These are phyloP conservation scores for Hypoxylon lienhwacheense DNA, from an alignment of 495 filamentous ascomycete species.

Conservation along the genomic window DNA sequence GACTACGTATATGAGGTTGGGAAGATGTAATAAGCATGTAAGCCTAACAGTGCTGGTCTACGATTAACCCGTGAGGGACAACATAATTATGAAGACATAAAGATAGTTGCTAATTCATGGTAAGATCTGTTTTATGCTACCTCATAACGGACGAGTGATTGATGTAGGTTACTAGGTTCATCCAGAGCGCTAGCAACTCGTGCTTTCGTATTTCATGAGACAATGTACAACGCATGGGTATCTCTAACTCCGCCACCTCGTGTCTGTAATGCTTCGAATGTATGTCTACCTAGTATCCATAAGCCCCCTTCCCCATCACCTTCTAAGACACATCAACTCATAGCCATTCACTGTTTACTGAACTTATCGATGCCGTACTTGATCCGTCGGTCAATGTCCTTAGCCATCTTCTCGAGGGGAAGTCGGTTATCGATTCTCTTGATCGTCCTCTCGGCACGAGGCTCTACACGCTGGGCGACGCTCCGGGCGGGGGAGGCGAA, in stretches of 20 bases:
- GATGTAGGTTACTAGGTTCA: neutral
- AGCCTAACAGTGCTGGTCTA: no score
- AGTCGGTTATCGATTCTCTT: constrained; percentile 45
- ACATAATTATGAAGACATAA: neutral
- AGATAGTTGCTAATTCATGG: neutral
- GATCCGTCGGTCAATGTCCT: constrained; percentile 46
- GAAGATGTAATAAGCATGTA: no score
- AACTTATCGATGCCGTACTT: constrained; percentile 43
- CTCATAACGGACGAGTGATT: constrained; percentile 5
- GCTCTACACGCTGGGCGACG: constrained; percentile 46
- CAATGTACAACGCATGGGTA: constrained; percentile 15
- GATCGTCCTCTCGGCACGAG: constrained; percentile 45
- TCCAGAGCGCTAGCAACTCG: constrained; percentile 19
- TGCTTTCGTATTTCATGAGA: constrained; percentile 2
- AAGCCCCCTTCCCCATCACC: neutral
- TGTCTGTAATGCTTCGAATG: neutral
- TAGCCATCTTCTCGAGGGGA: constrained; percentile 50
- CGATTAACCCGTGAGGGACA: neutral
- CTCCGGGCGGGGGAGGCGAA: constrained; percentile 48
- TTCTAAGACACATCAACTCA: neutral
- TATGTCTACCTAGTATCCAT: neutral
- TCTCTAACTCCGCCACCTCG: constrained; percentile 2
- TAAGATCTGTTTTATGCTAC: constrained; percentile 15
- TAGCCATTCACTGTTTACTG: constrained; percentile 7
- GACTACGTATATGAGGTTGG: no score